These are phyloP conservation scores for Penicillium arizonense DNA, from an alignment of 495 filamentous ascomycete species.

Conservation along the genomic window DNA sequence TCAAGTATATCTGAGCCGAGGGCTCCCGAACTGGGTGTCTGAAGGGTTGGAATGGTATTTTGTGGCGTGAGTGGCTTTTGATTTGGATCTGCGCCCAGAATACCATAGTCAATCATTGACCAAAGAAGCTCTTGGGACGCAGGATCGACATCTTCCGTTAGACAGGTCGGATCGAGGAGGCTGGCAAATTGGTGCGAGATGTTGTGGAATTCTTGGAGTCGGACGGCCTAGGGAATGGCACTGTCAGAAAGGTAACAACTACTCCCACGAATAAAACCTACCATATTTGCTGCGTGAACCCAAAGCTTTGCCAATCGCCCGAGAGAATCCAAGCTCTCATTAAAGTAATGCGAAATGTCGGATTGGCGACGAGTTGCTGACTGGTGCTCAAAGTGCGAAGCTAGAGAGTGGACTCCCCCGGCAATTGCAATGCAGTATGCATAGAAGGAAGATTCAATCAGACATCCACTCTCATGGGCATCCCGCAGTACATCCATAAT, in stretches of 20 bases:
- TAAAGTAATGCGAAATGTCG: conserved; percentile 12
- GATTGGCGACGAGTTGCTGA: not conserved
- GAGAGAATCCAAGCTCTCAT: conserved; percentile 15
- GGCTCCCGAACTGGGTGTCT: conserved; percentile 14
- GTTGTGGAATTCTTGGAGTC: conserved; percentile 23
- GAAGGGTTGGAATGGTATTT: conserved; percentile 5
- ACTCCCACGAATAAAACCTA: conserved; percentile 4
- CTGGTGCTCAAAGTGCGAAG: conserved; percentile 9
- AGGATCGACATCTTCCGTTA: conserved; percentile 16
- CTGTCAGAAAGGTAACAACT: not conserved
- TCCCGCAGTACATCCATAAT: conserved; percentile 19
- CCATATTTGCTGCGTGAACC: conserved; percentile 26
- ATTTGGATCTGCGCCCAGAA: conserved; percentile 11
- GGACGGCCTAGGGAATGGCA: conserved; percentile 8
- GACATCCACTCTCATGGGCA: conserved; percentile 13
- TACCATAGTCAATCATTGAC: conserved; percentile 29
- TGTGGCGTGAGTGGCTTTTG: conserved; percentile 4
- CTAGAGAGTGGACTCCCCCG: conserved; percentile 19
- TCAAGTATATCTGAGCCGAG: conserved; percentile 8
- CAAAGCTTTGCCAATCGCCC: conserved; percentile 17
- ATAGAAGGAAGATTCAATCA: conserved; percentile 21
- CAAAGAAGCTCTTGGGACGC: conserved; percentile 13
- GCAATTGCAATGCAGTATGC: conserved; percentile 21
- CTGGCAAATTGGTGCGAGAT: conserved; percentile 11
- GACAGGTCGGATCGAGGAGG: conserved; percentile 17